Conservation (phyloP, 441 rosid genomes). For the Jatropha multifida region DNA sequence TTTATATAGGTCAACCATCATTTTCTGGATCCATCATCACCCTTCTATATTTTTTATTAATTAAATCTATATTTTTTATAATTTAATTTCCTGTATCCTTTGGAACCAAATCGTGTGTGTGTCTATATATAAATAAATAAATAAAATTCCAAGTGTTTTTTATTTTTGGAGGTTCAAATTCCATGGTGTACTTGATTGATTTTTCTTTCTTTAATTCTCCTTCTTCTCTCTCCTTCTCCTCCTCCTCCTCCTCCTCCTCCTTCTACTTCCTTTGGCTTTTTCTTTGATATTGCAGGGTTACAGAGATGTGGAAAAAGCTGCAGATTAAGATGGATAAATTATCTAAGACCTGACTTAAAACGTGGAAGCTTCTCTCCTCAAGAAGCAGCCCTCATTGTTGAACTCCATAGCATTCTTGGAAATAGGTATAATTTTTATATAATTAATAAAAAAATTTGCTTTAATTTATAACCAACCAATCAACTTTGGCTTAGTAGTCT, state of each 20-base stretch:
- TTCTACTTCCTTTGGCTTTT: neutral
- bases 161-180: neutral
- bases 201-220: no score
- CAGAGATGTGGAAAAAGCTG: conserved; percentile 99
- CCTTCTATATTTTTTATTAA: neutral
- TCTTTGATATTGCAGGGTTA: conserved; percentile 47
- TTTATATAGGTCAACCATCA: neutral
- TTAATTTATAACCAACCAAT: neutral
- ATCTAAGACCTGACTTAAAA: conserved; percentile 89
- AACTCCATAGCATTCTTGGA: conserved; percentile 91
- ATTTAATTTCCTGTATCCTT: neutral
- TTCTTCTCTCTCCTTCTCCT: no score
- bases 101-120: no score
- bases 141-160: neutral
- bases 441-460: neutral
- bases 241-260: no score
- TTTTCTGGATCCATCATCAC: neutral
- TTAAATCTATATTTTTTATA: no score
- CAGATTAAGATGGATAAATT: conserved; percentile 94
- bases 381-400: conserved; percentile 92
- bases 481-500: no score
- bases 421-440: conserved; percentile 55
- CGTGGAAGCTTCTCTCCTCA: conserved; percentile 97
- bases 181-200: neutral
- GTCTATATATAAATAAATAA: neutral